Conservation (phyloP, 805 yeast genomes). For the Lipomyces mesembrius region DNA sequence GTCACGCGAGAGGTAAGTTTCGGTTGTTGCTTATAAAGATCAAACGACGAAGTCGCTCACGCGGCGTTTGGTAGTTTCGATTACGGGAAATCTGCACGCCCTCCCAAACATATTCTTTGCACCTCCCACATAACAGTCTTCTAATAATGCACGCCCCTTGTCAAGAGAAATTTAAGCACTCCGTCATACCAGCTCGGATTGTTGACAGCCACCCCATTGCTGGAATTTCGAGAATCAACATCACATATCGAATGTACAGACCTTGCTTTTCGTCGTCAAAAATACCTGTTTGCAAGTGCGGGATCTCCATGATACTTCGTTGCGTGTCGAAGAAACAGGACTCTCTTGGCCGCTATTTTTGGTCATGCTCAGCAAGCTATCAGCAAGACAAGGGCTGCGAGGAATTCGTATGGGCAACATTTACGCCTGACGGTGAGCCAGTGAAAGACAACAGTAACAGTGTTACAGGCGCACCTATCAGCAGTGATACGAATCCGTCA, state of each 20-base stretch:
- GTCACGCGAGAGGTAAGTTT: constrained; percentile 57
- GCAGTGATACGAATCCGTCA: neutral
- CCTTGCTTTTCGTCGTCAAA: constrained; percentile 47
- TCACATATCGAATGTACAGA: constrained; percentile 67
- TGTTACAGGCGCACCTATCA: neutral
- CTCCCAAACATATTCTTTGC: constrained; percentile 53
- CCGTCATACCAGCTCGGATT: constrained; percentile 54
- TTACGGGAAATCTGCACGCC: constrained; percentile 20
- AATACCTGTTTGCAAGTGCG: constrained; percentile 52
- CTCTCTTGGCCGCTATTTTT: constrained; percentile 33
- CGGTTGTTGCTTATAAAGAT: neutral
- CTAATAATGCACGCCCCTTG: constrained; percentile 78
- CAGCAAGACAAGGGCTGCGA: constrained; percentile 36
- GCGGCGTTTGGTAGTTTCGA: constrained; percentile 47
- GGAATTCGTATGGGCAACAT: constrained; percentile 26
- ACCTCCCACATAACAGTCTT: constrained; percentile 71
- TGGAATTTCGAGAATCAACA: constrained; percentile 59
- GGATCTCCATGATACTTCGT: constrained; percentile 40
- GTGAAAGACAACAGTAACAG: neutral
- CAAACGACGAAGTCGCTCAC: neutral
- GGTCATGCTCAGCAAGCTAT: constrained; percentile 38
- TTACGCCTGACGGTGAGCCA: constrained; percentile 31
- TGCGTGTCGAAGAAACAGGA: constrained; percentile 30
- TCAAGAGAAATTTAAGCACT: constrained; percentile 75
- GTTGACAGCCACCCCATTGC: constrained; percentile 55